Conservation (phyloP, 768 basidiomycete genomes). For the Auricularia heimuer region DNA sequence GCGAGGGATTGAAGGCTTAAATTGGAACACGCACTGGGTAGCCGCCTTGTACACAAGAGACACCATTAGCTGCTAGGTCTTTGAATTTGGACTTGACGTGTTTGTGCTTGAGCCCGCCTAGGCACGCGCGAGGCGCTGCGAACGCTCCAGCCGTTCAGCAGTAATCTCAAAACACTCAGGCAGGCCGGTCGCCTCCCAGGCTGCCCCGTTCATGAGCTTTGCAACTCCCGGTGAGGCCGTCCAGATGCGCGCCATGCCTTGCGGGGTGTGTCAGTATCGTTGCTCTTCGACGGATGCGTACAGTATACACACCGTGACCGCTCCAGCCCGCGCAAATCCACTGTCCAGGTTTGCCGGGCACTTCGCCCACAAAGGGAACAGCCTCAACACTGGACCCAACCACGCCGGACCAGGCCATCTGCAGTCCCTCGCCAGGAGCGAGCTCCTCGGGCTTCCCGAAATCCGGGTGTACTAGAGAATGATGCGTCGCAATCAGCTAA, state of each 20-base stretch:
- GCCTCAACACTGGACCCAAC: constrained; percentile 17
- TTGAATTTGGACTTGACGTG: too few species aligned
- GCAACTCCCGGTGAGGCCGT: constrained; percentile 18
- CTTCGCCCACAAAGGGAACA: constrained; percentile 20
- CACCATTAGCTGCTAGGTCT: too few species aligned
- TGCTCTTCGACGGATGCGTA: neutral
- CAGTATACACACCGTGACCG: constrained; percentile 20
- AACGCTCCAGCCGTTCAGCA: constrained; percentile 13
- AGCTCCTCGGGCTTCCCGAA: constrained; percentile 18
- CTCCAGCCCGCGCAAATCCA: constrained; percentile 21
- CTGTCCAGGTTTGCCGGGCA: constrained; percentile 21
- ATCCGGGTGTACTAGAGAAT: constrained; percentile 13
- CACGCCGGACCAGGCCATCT: constrained; percentile 18
- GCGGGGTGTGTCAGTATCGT: neutral
- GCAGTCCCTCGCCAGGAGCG: constrained; percentile 12
- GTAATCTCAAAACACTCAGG: constrained; percentile 24
- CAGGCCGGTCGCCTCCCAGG: constrained; percentile 19
- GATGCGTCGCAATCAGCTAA: too few species aligned
- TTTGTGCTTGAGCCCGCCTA: too few species aligned
- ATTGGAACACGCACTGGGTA: too few species aligned
- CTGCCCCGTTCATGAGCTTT: constrained; percentile 16
- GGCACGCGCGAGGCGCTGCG: neutral
- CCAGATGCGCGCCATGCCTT: constrained; percentile 15
- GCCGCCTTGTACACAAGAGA: too few species aligned
- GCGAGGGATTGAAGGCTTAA: too few species aligned